These are phyloP conservation scores for Xenoacremonium recifei DNA, from an alignment of 2,329 filamentous ascomycete genomes.

Conservation along the genomic window DNA sequence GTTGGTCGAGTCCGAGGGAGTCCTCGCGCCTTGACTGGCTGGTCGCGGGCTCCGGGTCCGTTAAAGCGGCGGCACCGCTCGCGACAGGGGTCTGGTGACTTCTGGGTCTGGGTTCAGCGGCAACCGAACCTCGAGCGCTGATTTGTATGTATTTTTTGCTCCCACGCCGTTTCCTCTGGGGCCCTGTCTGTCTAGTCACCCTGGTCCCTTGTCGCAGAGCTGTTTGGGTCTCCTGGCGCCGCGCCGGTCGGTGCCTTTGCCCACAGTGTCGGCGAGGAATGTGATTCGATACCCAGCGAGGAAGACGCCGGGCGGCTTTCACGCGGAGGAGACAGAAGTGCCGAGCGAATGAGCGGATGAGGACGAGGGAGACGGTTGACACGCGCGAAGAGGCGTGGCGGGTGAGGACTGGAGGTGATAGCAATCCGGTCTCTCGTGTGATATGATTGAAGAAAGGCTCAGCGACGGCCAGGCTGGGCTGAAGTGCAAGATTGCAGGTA, in stretches of 20 bases:
- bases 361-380: conserved; percentile 11
- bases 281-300: conserved; percentile 22
- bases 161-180: conserved; percentile 21
- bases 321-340: conserved; percentile 16
- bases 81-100: conserved; percentile 9
- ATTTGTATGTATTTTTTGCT: conserved; percentile 23
- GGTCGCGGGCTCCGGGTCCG: conserved; percentile 19
- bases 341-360: conserved; percentile 23
- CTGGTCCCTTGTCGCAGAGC: conserved; percentile 14
- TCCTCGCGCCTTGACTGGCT: conserved; percentile 11
- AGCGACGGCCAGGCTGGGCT: no score
- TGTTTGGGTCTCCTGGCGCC: conserved; percentile 27
- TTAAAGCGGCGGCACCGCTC: conserved; percentile 24
- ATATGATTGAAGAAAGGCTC: not conserved
- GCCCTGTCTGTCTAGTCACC: not conserved
- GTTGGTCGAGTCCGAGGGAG: conserved; percentile 18
- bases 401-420: conserved; percentile 18
- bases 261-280: conserved; percentile 28
- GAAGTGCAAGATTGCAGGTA: no score
- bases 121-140: not conserved
- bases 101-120: conserved; percentile 7
- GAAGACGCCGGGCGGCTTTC: conserved; percentile 17
- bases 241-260: conserved; percentile 23
- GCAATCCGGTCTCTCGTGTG: not conserved
- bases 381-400: conserved; percentile 14